Percentiles rank a stretch among this genome's conserved stretches.
These are phyloP conservation scores for Prunus davidiana DNA, from an alignment of 306 rosid genomes.

Conservation along the genomic window DNA sequence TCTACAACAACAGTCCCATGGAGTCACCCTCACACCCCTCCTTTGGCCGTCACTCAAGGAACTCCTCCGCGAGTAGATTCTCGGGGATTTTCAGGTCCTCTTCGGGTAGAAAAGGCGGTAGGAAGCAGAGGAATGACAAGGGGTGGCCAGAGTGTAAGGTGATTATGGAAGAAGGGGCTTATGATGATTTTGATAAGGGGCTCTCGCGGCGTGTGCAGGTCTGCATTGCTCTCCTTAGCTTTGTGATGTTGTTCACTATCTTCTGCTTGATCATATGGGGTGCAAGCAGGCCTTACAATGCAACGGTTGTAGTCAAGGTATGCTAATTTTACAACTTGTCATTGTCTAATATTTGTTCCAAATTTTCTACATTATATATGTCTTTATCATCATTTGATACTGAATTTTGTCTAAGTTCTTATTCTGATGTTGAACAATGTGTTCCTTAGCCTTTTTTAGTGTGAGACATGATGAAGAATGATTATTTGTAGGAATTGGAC, in stretches of 20 bases:
- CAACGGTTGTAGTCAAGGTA: slow-evolving; percentile 68
- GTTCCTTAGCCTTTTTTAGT: background rate
- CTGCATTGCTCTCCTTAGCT: slow-evolving; percentile 57
- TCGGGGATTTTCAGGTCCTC: slow-evolving; percentile 93
- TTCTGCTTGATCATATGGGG: slow-evolving; percentile 96
- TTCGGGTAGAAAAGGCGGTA: slow-evolving; percentile 65
- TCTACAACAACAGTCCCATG: slow-evolving; percentile 83
- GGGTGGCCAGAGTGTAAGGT: slow-evolving; percentile 99
- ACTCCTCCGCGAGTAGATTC: slow-evolving; percentile 80
- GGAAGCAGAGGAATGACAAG: slow-evolving; percentile 68
- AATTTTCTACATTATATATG: background rate
- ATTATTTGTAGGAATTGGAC: background rate
- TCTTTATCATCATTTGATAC: background rate
- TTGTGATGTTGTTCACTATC: slow-evolving; percentile 58
- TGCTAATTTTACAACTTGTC: background rate
- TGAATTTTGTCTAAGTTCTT: background rate
- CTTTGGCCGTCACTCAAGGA: slow-evolving; percentile 85
- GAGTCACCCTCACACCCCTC: slow-evolving; percentile 98
- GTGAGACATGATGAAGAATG: background rate
- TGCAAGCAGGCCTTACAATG: slow-evolving; percentile 78
- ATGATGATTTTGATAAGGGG: slow-evolving; percentile 59
- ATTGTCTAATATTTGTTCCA: background rate
- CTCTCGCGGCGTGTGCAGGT: slow-evolving; percentile 61
- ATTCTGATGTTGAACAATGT: background rate
- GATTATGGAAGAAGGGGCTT: slow-evolving; percentile 85